These are phyloP conservation scores for Arthrinium phaeospermum DNA, from an alignment of 2,329 filamentous ascomycete genomes.

Conservation along the genomic window DNA sequence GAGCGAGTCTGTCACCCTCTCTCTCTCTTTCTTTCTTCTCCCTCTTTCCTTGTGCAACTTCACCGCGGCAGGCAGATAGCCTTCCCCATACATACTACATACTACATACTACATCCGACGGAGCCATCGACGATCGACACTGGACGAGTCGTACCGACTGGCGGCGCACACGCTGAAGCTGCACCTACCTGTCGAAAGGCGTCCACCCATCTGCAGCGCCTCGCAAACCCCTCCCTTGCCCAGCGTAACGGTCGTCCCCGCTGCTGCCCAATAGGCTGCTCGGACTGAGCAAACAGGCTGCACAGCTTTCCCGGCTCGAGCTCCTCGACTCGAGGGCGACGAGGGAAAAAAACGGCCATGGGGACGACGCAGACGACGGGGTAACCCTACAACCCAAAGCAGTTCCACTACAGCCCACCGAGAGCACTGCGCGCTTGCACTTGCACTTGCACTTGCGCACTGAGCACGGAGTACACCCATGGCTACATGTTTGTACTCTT, in stretches of 20 bases:
- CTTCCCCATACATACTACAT: background rate
- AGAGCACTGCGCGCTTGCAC: background rate
- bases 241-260: slow-evolving; percentile 16
- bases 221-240: slow-evolving; percentile 19
- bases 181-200: slow-evolving; percentile 11
- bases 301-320: slow-evolving; percentile 12
- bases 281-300: background rate
- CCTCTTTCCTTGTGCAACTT: background rate
- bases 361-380: slow-evolving; percentile 3
- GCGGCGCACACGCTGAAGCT: slow-evolving; percentile 14
- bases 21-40: background rate
- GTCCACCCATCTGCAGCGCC: slow-evolving; percentile 16
- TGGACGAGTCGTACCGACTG: slow-evolving; percentile 12
- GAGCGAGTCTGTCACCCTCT: background rate
- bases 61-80: slow-evolving; percentile 14
- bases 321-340: background rate
- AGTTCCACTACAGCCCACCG: slow-evolving; percentile 11
- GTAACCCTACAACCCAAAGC: background rate
- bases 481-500: too few species aligned
- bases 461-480: too few species aligned
- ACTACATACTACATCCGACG: slow-evolving; percentile 4
- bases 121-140: slow-evolving; percentile 14
- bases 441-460: too few species aligned
- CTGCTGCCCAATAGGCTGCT: slow-evolving; percentile 11
- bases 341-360: background rate